Percentiles rank a stretch among this genome's conserved stretches.
phyloP scores from a whole-genome alignment of 371 early-diverging fungal genomes.

The Chytridium lagenaria region DNA sequence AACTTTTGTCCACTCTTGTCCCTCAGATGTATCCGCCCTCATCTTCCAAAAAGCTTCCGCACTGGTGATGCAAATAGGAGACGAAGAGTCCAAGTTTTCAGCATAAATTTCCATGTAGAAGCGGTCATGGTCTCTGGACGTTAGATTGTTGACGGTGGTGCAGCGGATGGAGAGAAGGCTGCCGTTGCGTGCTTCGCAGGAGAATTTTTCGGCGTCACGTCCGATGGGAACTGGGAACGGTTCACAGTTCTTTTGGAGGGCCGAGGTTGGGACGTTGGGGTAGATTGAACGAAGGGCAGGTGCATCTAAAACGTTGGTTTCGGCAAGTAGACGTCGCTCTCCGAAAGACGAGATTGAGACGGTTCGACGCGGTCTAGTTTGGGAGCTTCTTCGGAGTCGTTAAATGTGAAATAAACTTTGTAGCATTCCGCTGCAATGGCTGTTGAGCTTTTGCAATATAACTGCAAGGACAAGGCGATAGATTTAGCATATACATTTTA shows the following conservation, averaged over 20 bases:
- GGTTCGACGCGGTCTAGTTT: background rate
- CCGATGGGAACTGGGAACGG: background rate
- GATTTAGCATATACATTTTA: background rate
- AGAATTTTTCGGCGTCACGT: background rate
- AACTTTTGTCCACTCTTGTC: background rate
- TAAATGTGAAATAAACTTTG: background rate
- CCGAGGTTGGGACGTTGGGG: background rate
- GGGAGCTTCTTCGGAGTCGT: too few species aligned
- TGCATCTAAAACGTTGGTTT: too few species aligned
- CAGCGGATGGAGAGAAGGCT: background rate
- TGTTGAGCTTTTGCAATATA: background rate
- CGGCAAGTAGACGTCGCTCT: background rate
- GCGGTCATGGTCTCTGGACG: background rate
- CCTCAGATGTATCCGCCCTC: background rate
- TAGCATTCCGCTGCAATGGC: background rate
- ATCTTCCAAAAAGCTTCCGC: conserved; percentile 4
- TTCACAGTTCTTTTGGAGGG: conserved; percentile 2
- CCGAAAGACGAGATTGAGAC: background rate
- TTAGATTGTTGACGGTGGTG: background rate
- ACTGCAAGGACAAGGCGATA: background rate
- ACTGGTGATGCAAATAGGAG: background rate
- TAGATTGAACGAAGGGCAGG: too few species aligned
- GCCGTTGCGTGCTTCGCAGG: background rate
- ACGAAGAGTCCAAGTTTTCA: background rate
- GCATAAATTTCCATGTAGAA: background rate